Evolutionary conservation across 2,329 filamentous ascomycete genomes (phyloP), one percentile per base, ranked within the genome.

Genomic region (Aureobasidium sp.): DNA sequence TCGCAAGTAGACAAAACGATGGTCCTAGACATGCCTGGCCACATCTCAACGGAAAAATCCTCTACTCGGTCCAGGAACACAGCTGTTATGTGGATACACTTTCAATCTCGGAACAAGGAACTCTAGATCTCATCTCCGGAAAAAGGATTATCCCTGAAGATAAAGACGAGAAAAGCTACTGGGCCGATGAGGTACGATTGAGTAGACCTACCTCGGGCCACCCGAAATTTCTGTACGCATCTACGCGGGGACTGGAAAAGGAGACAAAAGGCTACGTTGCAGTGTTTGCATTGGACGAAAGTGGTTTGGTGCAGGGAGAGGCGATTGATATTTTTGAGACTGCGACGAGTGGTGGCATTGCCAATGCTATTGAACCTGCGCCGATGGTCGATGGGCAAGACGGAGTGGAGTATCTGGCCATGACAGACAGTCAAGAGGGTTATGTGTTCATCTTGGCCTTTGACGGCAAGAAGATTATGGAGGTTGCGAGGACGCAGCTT

Each of bases 21-120:
- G 72, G 72, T 17, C 72, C 72, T 3, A 64, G 72, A 60, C 72
- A 74, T 62, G 69, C 70, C 1, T 72, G 69, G 69, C 71, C 72
- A 5, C 71, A 73, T 62, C 71, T 72, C 1, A 71, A 68, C 29
- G 72, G 70, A 2, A 70, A 66, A 44, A 64, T 72, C 2, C 55
- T 74, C 22, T 74, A 74, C 62, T 67, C 66, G 39, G 47, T 74
- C 57, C 71, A 74, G 58, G 72, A 74, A 66, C 72, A 74, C 62
- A 72, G 68, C 39, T 72, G 72, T 62, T 72, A 72, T 63, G 71
- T 74, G 1, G 72, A 73, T 63, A 64, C 71, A 2, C 72, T 73
- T 48, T 49, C 66, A 8, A 64, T 73, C 8, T 65, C 64, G 8
- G 60, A 65, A 1, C 68, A 72, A 42, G 69, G 70, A 4, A 67